Percentiles rank a stretch among this genome's conserved stretches.
These are phyloP conservation scores for Pancytospora epiphaga DNA, from an alignment of 371 early-diverging fungal species.

Conservation along the genomic window DNA sequence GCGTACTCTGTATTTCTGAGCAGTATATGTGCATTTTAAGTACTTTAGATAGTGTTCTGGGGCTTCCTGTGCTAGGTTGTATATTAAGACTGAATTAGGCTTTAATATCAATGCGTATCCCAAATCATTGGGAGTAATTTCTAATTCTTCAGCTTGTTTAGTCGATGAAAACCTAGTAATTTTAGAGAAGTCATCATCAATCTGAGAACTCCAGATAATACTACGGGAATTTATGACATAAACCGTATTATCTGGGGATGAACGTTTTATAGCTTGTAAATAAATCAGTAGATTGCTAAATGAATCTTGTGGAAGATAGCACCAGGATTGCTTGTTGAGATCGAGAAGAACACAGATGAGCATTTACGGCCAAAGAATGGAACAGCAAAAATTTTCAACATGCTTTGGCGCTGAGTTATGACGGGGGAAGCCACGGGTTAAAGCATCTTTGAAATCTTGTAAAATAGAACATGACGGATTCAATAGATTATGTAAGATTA, in stretches of 20 bases:
- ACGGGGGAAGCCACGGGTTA: too few relatives aligned
- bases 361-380: slow-evolving; percentile 49
- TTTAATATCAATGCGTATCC: slow-evolving; percentile 39
- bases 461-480: too few relatives aligned
- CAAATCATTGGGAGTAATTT: slow-evolving; percentile 25
- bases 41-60: slow-evolving; percentile 39
- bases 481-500: too few relatives aligned
- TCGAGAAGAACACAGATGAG: slow-evolving; percentile 40
- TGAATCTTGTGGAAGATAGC: slow-evolving; percentile 5
- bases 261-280: slow-evolving; percentile 16
- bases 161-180: not conserved
- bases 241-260: slow-evolving; percentile 5
- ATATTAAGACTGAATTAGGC: slow-evolving; percentile 37
- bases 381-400: not conserved
- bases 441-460: too few relatives aligned
- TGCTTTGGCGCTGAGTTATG: too few relatives aligned
- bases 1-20: slow-evolving; percentile 26
- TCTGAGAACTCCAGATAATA: slow-evolving; percentile 8
- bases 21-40: slow-evolving; percentile 39
- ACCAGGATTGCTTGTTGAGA: slow-evolving; percentile 25
- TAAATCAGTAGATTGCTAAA: slow-evolving; percentile 23
- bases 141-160: not conserved
- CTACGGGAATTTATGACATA: slow-evolving; percentile 11
- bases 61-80: slow-evolving; percentile 18
- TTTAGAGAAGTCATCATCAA: slow-evolving; percentile 5